These are phyloP conservation scores for Schizothecium vesticola DNA, from an alignment of 495 filamentous ascomycete species.

Conservation along the genomic window DNA sequence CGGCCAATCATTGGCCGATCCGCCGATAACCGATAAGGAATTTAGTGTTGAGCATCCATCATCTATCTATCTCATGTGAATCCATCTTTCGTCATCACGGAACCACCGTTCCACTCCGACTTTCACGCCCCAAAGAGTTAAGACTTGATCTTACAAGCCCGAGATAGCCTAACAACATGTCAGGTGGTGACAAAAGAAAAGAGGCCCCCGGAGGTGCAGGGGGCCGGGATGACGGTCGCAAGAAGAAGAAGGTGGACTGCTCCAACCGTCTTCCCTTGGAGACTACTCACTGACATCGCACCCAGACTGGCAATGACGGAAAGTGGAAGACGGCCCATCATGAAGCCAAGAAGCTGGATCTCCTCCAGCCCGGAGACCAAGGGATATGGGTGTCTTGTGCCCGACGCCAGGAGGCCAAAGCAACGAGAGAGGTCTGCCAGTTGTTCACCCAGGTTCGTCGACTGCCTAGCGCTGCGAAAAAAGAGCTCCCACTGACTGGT, in stretches of 20 bases:
- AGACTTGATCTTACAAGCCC: not conserved
- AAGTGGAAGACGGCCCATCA: constrained; percentile 54
- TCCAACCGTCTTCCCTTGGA: not conserved
- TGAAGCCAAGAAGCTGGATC: constrained; percentile 34
- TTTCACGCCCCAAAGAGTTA: not conserved
- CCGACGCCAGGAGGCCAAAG: constrained; percentile 70
- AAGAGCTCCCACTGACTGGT: not conserved
- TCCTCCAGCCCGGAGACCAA: constrained; percentile 67
- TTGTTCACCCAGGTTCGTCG: constrained; percentile 67
- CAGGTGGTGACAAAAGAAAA: constrained; percentile 24
- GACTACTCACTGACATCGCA: not conserved
- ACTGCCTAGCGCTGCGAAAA: not conserved
- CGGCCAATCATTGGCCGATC: not conserved
- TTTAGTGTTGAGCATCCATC: not conserved
- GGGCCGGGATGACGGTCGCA: constrained; percentile 10
- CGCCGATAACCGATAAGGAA: not conserved
- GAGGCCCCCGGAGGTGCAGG: constrained; percentile 17
- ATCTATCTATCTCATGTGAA: not conserved
- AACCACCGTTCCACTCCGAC: not conserved
- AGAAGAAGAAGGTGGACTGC: constrained; percentile 32
- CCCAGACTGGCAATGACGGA: constrained; percentile 45
- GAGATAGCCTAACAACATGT: constrained; percentile 9
- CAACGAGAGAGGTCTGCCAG: constrained; percentile 63
- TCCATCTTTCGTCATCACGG: not conserved
- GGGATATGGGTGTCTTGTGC: constrained; percentile 91